Conservation (phyloP, 192 early-diverging fungal genomes). For the Funneliformis mosseae region DNA sequence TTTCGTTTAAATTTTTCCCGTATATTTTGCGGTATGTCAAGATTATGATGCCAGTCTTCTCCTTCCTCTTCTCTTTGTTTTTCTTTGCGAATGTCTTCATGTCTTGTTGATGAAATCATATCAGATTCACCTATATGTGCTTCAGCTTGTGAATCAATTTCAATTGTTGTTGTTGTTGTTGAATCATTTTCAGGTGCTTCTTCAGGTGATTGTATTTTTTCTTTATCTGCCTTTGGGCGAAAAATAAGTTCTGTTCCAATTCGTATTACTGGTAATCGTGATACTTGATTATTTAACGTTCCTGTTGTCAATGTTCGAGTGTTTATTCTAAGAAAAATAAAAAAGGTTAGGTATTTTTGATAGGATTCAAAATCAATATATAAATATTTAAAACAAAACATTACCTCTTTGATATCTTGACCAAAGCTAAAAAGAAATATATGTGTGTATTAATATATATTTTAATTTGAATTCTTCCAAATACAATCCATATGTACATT, state of each 20-base stretch:
- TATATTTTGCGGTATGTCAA: not conserved
- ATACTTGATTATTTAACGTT: slow-evolving; percentile 7
- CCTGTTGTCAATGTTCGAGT: not conserved
- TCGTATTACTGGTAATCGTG: not conserved
- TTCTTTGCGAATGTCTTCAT: not conserved
- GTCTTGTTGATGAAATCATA: not conserved
- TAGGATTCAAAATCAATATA: not conserved
- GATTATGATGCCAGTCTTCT: too few species aligned
- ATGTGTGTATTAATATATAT: not conserved
- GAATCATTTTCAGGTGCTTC: not conserved
- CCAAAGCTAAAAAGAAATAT: not conserved
- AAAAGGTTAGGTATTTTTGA: not conserved
- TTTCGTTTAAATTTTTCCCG: not conserved
- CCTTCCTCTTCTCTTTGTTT: not conserved
- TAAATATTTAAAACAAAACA: not conserved
- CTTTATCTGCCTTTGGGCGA: not conserved
- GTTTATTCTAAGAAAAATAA: slow-evolving; percentile 12
- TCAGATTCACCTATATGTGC: not conserved
- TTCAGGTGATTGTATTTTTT: not conserved
- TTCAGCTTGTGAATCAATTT: not conserved
- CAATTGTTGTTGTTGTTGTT: not conserved
- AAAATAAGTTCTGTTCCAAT: slow-evolving; percentile 6
- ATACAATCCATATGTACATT: not conserved
- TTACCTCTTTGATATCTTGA: not conserved
- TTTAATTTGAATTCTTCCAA: too few species aligned